Evolutionary conservation across 306 rosid species (phyloP), one percentile per base, ranked within the genome.

Genomic region (Pachyrhizus erosus): DNA sequence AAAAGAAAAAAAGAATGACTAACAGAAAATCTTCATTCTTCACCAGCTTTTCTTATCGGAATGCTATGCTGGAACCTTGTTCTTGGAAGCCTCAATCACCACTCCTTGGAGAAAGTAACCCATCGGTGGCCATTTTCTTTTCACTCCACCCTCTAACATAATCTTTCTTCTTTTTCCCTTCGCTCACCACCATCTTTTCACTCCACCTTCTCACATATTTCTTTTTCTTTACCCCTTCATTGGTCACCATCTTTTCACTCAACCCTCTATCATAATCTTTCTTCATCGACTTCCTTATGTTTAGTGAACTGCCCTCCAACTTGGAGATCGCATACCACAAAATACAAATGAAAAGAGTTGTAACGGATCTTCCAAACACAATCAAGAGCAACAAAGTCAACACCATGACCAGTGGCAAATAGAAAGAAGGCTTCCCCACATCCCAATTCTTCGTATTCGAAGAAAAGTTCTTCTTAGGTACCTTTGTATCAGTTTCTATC

Each of bases 281-380:
- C 76, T 77, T 78, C 43, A 24, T 29, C 1, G 85, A 34, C 20
- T 21, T 60, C 37, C 64, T 72, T 27, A 81, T 64, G 2, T 29
- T 67, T 26, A 82, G 68, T 46, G 52, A 10, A 20, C 77, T 74
- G 9, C 57, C 90, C 45, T 82, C 87, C 85, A 93, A 69, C 6
- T 78, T 67, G 15, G 98, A 91, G 5, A 91, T 66, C 2, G 81
- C 57, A 70, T 93, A 96, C 98, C 99, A 96, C 18, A 83, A 74
- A n/a, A 93, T 26, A 75, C 90, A 88, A 5, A 84, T 92, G 77
- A 89, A 91, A 15, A 96, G 54, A 20, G 83, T 85, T 5, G 97
- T 73, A 73, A 78, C 83, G 0, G 97, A 84, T 77, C 90, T 78
- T 52, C 99, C 99, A 83, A 91, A 91, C 58, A 89, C 26, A 46